phyloP scores from a whole-genome alignment of 805 yeast genomes.

The Barnettozyma pratensis region DNA sequence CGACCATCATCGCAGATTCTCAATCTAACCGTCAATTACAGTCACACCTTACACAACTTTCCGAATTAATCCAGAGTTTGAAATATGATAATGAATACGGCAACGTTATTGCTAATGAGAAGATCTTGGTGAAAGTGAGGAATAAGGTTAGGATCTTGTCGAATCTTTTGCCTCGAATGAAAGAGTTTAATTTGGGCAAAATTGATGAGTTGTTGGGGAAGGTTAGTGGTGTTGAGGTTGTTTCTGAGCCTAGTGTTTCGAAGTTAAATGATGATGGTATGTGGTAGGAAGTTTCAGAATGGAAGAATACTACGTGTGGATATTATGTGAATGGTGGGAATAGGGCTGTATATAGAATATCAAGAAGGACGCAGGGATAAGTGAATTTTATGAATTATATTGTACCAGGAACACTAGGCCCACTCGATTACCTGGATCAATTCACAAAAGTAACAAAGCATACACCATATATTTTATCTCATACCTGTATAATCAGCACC shows the following conservation, averaged over 20 bases:
- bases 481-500: too few species aligned
- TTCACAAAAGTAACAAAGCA: too few species aligned
- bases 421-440: too few species aligned
- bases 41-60: constrained; percentile 24
- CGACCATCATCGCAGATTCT: not conserved
- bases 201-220: constrained; percentile 12
- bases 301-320: too few species aligned
- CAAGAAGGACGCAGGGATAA: too few species aligned
- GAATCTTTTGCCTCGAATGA: constrained; percentile 24
- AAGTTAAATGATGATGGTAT: constrained; percentile 23
- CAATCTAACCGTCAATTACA: constrained; percentile 20
- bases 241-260: constrained; percentile 14
- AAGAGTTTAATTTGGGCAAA: constrained; percentile 9
- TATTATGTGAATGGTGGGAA: too few species aligned
- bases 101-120: constrained; percentile 53
- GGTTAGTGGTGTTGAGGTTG: constrained; percentile 17
- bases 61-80: constrained; percentile 26
- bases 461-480: too few species aligned
- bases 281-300: constrained; percentile 15
- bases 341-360: too few species aligned
- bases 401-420: too few species aligned
- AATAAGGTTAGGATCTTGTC: constrained; percentile 56
- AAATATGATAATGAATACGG: constrained; percentile 45
- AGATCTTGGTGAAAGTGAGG: constrained; percentile 45
- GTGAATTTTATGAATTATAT: too few species aligned